Evolutionary conservation across 352 stramenopile genomes (phyloP).

Genomic region (Phytophthora pini): DNA sequence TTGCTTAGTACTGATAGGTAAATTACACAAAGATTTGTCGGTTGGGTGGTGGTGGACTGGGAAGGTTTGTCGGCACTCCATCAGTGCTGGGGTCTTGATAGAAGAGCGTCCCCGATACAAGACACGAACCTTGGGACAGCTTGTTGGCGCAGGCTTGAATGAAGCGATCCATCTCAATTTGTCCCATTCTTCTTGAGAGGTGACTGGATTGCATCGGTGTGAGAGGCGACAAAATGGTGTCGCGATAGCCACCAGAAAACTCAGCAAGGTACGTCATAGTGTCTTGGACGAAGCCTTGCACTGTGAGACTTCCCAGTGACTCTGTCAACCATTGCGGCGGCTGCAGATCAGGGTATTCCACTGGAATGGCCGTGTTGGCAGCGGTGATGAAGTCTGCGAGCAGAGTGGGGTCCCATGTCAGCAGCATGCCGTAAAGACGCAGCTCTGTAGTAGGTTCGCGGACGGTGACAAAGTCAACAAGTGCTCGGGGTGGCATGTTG

Average conservation of each 20-base stretch:
- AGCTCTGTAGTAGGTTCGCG: slow-evolving; percentile 8
- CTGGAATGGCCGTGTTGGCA: slow-evolving; percentile 34
- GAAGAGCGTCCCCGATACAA: slow-evolving; percentile 35
- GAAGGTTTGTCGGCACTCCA: slow-evolving; percentile 26
- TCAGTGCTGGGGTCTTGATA: slow-evolving; percentile 33
- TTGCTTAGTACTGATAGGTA: background rate
- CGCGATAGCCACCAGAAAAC: slow-evolving; percentile 21
- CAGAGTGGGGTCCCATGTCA: slow-evolving; percentile 25
- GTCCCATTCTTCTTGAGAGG: slow-evolving; percentile 38
- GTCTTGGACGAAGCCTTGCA: slow-evolving; percentile 31
- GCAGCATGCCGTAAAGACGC: slow-evolving; percentile 20
- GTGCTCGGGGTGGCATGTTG: slow-evolving; percentile 27
- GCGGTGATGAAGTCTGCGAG: slow-evolving; percentile 30
- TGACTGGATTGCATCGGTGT: slow-evolving; percentile 37
- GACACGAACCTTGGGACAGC: slow-evolving; percentile 19
- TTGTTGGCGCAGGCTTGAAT: slow-evolving; percentile 45
- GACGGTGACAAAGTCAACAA: slow-evolving; percentile 12
- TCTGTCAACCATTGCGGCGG: slow-evolving; percentile 37
- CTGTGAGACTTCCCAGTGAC: slow-evolving; percentile 36
- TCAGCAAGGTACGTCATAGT: slow-evolving; percentile 38
- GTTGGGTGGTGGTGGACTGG: slow-evolving; percentile 29
- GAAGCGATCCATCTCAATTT: slow-evolving; percentile 53
- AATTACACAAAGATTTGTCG: slow-evolving; percentile 35
- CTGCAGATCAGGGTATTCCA: slow-evolving; percentile 25
- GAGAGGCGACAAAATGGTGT: slow-evolving; percentile 30